Percentiles rank a stretch among this genome's conserved stretches.
Conservation (phyloP, 108 stramenopile species). For the Cylindrotheca fusiformis region DNA sequence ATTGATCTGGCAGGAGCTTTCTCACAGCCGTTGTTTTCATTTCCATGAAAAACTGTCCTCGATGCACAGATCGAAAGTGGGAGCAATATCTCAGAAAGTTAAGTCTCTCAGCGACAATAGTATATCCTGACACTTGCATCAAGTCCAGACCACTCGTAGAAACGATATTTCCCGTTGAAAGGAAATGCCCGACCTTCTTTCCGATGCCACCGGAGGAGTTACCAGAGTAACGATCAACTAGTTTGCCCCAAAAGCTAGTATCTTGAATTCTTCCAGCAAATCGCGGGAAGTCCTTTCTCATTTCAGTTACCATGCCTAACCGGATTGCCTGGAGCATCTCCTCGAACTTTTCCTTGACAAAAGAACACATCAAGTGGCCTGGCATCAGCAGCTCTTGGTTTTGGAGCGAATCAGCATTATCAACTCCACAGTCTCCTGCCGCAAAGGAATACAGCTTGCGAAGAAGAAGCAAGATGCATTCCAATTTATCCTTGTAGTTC, state of each 20-base stretch:
- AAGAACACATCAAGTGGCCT: constrained; percentile 86
- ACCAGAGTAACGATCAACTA: constrained; percentile 68
- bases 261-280: constrained; percentile 42
- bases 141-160: constrained; percentile 93
- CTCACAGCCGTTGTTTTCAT: constrained; percentile 99
- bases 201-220: constrained; percentile 78
- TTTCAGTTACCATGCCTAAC: constrained; percentile 62
- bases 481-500: constrained; percentile 88
- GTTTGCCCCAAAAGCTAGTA: constrained; percentile 59
- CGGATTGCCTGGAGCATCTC: constrained; percentile 75
- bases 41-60: constrained; percentile 98
- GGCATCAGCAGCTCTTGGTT: constrained; percentile 95
- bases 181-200: constrained; percentile 89
- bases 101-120: constrained; percentile 96
- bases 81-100: constrained; percentile 95
- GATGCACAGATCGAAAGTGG: constrained; percentile 98
- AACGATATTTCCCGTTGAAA: constrained; percentile 95
- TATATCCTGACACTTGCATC: constrained; percentile 98
- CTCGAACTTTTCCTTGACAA: constrained; percentile 96
- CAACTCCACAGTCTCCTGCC: constrained; percentile 89
- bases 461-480: constrained; percentile 82
- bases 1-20: constrained; percentile 97
- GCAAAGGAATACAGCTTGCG: constrained; percentile 95
- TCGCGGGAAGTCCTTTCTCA: constrained; percentile 61
- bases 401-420: constrained; percentile 94